Evolutionary conservation across 2,329 filamentous ascomycete species (phyloP).

Genomic region (Aspergillus ibericus): DNA sequence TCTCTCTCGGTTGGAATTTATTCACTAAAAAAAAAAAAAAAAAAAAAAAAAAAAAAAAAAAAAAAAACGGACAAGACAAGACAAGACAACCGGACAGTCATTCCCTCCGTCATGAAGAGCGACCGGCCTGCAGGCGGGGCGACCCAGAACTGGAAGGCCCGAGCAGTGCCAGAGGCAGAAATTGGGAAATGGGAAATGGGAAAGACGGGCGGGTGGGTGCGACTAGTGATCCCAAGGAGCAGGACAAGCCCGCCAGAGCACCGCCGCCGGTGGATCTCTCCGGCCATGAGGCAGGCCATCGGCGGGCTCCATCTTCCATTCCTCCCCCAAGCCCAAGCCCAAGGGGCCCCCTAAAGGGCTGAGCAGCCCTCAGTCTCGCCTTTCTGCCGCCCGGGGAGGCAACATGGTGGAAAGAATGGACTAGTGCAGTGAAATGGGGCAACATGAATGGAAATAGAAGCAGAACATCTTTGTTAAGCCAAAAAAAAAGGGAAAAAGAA

Average conservation of each 20-base stretch:
- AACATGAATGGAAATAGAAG: not conserved
- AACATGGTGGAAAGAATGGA: not conserved
- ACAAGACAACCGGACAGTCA: not conserved
- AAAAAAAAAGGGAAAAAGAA: not conserved
- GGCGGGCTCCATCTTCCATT: constrained; percentile 15
- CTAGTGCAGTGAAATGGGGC: not conserved
- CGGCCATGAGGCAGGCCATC: constrained; percentile 17
- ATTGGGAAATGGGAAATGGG: constrained; percentile 3
- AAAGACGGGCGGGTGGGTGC: constrained; percentile 16
- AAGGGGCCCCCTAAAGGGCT: not conserved
- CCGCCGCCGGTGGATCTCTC: constrained; percentile 21
- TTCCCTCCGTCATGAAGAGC: constrained; percentile 12
- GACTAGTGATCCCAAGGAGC: constrained; percentile 28
- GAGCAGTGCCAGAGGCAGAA: constrained; percentile 18
- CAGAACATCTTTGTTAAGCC: not conserved
- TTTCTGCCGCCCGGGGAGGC: not conserved
- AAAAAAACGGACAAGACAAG: not conserved
- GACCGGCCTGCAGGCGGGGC: constrained; percentile 22
- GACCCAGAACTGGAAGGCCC: constrained; percentile 21
- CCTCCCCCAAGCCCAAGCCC: not conserved
- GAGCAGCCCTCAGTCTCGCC: not conserved
- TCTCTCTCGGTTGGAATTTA: too few species aligned
- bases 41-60: too few species aligned
- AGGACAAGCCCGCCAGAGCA: constrained; percentile 17
- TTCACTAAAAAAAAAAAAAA: too few species aligned